Evolutionary conservation across 1,284 basidiomycete species (phyloP), one percentile per base, ranked within the genome.

Genomic region (Paramarasmius palmivorus): DNA sequence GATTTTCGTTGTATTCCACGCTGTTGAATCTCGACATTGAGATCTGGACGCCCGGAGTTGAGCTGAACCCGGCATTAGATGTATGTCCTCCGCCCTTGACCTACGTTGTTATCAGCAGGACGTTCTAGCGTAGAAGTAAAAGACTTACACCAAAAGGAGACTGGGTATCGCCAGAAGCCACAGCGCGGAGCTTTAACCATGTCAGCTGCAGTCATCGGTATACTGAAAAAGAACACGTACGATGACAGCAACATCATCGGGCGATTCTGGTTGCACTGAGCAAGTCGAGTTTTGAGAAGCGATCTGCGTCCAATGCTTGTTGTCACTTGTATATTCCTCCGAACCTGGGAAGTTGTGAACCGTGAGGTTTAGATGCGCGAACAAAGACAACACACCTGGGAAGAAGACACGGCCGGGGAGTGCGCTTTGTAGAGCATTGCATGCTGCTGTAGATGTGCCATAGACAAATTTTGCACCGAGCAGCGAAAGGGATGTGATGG

Each of bases 21-120:
- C 69, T 54, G 5, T 65, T 63, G 55, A 76, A 74, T 17, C 63
- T 61, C 34, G 55, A 57, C 71, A 77, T 68, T 0, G 70, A 56
- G 46, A 77, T 72, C 1, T 75, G 73, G 3, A 78, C 65, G 2
- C 76, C 74, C 1, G 53, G 56, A 12, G 75, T 74, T 2, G 71
- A 72, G 19, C 69, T 57, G 55, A 71, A 71, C 4, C 64, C 65
- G 2, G 54, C 63, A 48, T 70, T 72, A 12, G 56, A 39, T 2
- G 65, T 54, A 46, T 73, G 71, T 0, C 75, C 75, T 0, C 62
- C 68, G 3, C 69, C 64, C 51, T 72, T 70, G 38, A 77, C 65
- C 72, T 71, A 47, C 39, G 57, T 60, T 15, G 14, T 7, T 10
- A 7, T 22, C 20, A 14, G 6, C 22, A 22, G 25, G 15, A 23